Percentiles rank a stretch among this genome's conserved stretches.
Evolutionary conservation across 805 yeast species (phyloP).

Genomic region (Ogataea minuta): DNA sequence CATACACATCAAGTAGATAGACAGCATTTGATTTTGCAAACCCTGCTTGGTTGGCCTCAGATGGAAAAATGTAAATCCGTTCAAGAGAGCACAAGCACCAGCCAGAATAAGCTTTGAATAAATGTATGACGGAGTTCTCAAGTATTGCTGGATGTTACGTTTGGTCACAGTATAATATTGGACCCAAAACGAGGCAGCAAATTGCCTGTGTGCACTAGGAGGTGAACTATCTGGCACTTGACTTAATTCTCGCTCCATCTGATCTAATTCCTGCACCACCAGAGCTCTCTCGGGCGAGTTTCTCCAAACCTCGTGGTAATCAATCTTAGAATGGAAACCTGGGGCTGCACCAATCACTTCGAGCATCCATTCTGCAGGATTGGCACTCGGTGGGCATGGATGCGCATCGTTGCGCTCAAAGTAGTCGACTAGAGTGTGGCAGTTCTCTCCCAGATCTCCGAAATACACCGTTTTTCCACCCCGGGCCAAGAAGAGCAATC

Average conservation of each 20-base stretch:
- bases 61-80: slow-evolving; percentile 65
- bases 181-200: slow-evolving; percentile 40
- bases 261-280: slow-evolving; percentile 56
- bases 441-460: slow-evolving; percentile 63
- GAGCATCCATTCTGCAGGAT: slow-evolving; percentile 90
- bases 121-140: slow-evolving; percentile 59
- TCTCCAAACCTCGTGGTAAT: slow-evolving; percentile 71
- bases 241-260: slow-evolving; percentile 51
- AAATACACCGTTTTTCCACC: slow-evolving; percentile 74
- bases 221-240: slow-evolving; percentile 34
- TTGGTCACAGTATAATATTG: slow-evolving; percentile 43
- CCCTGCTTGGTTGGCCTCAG: slow-evolving; percentile 58
- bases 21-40: slow-evolving; percentile 76
- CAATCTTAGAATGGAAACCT: slow-evolving; percentile 63
- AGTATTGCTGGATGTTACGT: slow-evolving; percentile 55
- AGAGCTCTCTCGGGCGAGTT: slow-evolving; percentile 57
- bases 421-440: slow-evolving; percentile 51
- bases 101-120: slow-evolving; percentile 55
- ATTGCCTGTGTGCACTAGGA: slow-evolving; percentile 36
- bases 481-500: slow-evolving; percentile 58
- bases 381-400: slow-evolving; percentile 62
- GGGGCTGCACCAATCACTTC: slow-evolving; percentile 79
- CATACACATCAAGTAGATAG: slow-evolving; percentile 62
- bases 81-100: slow-evolving; percentile 52
- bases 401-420: slow-evolving; percentile 64